Evolutionary conservation across 768 basidiomycete species (phyloP).

Genomic region (Saitozyma sp.): DNA sequence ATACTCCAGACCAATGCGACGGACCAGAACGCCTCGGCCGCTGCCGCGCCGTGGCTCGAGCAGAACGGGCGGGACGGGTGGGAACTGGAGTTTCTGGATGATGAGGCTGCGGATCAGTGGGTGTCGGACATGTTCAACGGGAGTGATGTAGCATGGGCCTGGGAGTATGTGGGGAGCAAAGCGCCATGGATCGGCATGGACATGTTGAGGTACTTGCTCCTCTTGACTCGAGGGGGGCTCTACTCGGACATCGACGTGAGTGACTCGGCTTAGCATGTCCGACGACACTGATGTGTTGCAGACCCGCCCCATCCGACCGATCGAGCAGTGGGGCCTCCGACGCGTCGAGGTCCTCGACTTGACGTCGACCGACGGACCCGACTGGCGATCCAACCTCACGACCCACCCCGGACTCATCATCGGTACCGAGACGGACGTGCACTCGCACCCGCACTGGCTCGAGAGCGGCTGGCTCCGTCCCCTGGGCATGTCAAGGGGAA

Average conservation of each 20-base stretch:
- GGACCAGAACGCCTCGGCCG: slow-evolving; percentile 10
- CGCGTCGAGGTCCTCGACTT: slow-evolving; percentile 33
- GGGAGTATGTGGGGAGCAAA: slow-evolving; percentile 39
- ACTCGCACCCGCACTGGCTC: slow-evolving; percentile 18
- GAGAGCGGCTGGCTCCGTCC: slow-evolving; percentile 31
- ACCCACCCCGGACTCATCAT: slow-evolving; percentile 37
- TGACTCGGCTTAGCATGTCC: not conserved
- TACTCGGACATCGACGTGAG: slow-evolving; percentile 50
- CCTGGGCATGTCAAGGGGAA: slow-evolving; percentile 49
- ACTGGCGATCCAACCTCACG: slow-evolving; percentile 22
- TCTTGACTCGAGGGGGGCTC: slow-evolving; percentile 39
- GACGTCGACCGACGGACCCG: slow-evolving; percentile 23
- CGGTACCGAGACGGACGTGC: slow-evolving; percentile 42
- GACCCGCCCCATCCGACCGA: slow-evolving; percentile 36
- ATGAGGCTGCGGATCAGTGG: slow-evolving; percentile 34
- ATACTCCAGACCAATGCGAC: slow-evolving; percentile 41
- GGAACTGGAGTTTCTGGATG: slow-evolving; percentile 39
- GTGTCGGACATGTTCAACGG: slow-evolving; percentile 15
- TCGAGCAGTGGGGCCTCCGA: slow-evolving; percentile 38
- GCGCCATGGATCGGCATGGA: slow-evolving; percentile 34
- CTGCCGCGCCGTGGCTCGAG: slow-evolving; percentile 21
- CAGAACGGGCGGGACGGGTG: slow-evolving; percentile 30
- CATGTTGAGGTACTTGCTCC: slow-evolving; percentile 43
- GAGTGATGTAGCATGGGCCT: slow-evolving; percentile 37
- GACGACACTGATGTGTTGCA: slow-evolving; percentile 3